phyloP scores from a whole-genome alignment of 768 basidiomycete species.

The Tricholoma bakamatsutake region DNA sequence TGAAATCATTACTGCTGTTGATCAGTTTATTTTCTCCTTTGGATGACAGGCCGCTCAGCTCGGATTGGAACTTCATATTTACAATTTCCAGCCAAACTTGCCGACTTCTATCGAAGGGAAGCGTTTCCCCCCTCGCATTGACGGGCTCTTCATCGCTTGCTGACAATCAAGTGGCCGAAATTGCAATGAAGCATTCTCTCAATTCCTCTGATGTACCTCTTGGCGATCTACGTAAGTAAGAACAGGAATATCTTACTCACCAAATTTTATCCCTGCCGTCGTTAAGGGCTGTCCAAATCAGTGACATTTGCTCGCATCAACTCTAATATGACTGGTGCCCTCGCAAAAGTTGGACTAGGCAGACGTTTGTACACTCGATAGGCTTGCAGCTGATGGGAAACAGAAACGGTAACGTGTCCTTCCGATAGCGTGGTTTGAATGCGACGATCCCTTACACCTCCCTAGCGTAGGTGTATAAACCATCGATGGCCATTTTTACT shows the following conservation, averaged over 20 bases:
- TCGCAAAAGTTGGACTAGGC: constrained; percentile 39
- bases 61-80: constrained; percentile 60
- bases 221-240: constrained; percentile 51
- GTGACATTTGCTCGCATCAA: constrained; percentile 66
- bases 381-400: constrained; percentile 53
- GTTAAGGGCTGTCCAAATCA: constrained; percentile 68
- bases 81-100: constrained; percentile 67
- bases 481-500: constrained; percentile 2
- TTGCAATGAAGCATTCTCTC: constrained; percentile 54
- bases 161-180: constrained; percentile 53
- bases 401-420: constrained; percentile 45
- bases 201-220: constrained; percentile 53
- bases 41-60: not conserved
- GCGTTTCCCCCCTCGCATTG: constrained; percentile 79
- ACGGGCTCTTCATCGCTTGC: constrained; percentile 57
- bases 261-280: constrained; percentile 32
- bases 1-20: constrained; percentile 62
- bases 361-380: constrained; percentile 54
- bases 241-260: not conserved
- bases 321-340: constrained; percentile 48
- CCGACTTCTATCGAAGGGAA: constrained; percentile 58
- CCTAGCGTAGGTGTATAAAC: constrained; percentile 52
- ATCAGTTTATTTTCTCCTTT: constrained; percentile 37
- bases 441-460: constrained; percentile 51
- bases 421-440: not conserved